Evolutionary conservation across 1,284 basidiomycete species (phyloP), one percentile per base, ranked within the genome.

Genomic region (Trametes sp.): DNA sequence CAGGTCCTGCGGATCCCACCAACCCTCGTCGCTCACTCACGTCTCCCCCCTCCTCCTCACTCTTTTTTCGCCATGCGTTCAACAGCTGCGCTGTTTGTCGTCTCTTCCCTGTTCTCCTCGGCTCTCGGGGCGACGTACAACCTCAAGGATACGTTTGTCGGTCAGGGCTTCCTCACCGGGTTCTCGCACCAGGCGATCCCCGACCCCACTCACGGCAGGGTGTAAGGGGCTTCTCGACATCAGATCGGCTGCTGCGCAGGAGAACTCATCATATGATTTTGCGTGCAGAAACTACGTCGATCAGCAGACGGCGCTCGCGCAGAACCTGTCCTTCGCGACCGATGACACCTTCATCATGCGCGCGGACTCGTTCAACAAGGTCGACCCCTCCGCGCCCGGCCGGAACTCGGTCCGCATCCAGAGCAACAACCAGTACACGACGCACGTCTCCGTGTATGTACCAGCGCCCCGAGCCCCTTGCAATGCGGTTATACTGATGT

Each of bases 201-300:
- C 5, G 88, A 89, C 70, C 87, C 88, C 1, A 87, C 87, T 7
- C 77, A 85, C 67, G 87, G 87, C 28, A 79, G 86, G 66, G 88
- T 90, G 87, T 88, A 73, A 74, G 84, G 66, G 26, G 2, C 23
- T 23, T 45, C 13, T 19, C 35, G 48, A 38, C 26, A 13, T 35
- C 33, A 28, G 23, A 11, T 28, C 19, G 14, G 26, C 13, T 14
- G 24, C 7, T 26, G 38, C 9, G 19, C 14, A n/a, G n/a, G 36
- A 45, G 14, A n/a, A n/a, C 23, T 21, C 10, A 45, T 46, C 4
- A 54, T 24, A 42, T 35, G 33, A n/a, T 19, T 14, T 23, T 42
- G 41, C 21, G 50, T 35, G 23, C 49, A 80, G 78, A 21, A 78
- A 76, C 62, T 78, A 78, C 52, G 74, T 77, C 35, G 69, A 75